Evolutionary conservation across 148 eudicot genomes (phyloP).

Genomic region (Linanthus parryae): DNA sequence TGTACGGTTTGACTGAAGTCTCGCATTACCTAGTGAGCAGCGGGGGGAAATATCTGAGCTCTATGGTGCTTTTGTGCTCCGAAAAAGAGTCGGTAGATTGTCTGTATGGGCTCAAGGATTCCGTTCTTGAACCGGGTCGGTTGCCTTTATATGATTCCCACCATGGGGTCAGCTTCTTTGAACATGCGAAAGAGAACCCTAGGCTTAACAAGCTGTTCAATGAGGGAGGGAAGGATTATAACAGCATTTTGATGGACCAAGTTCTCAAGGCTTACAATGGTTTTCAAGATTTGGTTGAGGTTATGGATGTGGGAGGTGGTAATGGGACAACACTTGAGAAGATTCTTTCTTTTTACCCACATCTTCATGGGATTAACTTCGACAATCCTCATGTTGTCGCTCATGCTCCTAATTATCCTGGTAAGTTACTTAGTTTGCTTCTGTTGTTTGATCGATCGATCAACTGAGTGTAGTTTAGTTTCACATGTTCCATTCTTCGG

Average conservation of each 20-base stretch:
- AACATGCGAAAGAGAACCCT: background rate
- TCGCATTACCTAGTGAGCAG: too few species aligned
- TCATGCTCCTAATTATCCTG: background rate
- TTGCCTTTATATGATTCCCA: too few species aligned
- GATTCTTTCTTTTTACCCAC: background rate
- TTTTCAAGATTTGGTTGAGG: background rate
- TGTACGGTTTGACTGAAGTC: too few species aligned
- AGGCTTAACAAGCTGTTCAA: background rate
- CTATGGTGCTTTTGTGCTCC: too few species aligned
- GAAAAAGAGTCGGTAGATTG: too few species aligned
- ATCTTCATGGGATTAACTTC: background rate
- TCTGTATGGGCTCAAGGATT: too few species aligned
- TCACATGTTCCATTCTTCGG: too few species aligned
- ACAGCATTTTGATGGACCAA: background rate
- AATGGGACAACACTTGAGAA: background rate
- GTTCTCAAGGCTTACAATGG: background rate
- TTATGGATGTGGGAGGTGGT: slow-evolving; percentile 3
- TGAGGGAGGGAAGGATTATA: background rate
- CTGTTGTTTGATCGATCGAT: too few species aligned
- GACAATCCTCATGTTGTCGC: background rate
- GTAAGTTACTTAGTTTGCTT: background rate
- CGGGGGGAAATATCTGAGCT: too few species aligned
- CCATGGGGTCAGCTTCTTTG: background rate
- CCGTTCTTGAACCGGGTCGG: too few species aligned
- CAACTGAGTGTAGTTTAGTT: too few species aligned